phyloP scores from a whole-genome alignment of 495 filamentous ascomycete genomes.

The Daldinia childiae region DNA sequence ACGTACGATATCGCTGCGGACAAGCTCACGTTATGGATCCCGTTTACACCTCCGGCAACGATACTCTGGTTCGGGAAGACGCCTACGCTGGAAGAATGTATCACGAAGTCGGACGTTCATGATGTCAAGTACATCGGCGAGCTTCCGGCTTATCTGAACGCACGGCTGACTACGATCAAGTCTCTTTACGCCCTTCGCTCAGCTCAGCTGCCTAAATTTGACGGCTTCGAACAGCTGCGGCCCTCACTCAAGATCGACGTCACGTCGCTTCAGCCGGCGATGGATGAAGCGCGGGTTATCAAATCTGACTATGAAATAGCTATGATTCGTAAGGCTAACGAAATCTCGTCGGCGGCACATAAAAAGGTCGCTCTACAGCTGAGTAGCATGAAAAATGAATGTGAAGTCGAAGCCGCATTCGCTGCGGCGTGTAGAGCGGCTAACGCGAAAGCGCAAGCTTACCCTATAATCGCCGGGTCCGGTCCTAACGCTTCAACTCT shows the following conservation, averaged over 20 bases:
- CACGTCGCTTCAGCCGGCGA: slow-evolving; percentile 66
- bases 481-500: slow-evolving; percentile 81
- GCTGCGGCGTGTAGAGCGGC: slow-evolving; percentile 71
- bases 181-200: slow-evolving; percentile 56
- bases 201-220: slow-evolving; percentile 53
- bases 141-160: slow-evolving; percentile 48
- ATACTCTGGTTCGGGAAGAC: slow-evolving; percentile 70
- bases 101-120: slow-evolving; percentile 62
- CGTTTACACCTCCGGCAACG: slow-evolving; percentile 61
- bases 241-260: slow-evolving; percentile 53
- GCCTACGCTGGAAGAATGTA: slow-evolving; percentile 60
- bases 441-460: slow-evolving; percentile 80
- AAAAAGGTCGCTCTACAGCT: slow-evolving; percentile 69
- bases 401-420: slow-evolving; percentile 83
- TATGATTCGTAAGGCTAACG: slow-evolving; percentile 80
- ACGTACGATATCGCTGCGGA: slow-evolving; percentile 70
- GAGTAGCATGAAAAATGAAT: slow-evolving; percentile 72
- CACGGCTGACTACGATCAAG: slow-evolving; percentile 43
- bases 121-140: slow-evolving; percentile 55
- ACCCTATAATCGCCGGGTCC: slow-evolving; percentile 83
- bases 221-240: slow-evolving; percentile 45
- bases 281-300: slow-evolving; percentile 75
- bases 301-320: slow-evolving; percentile 84
- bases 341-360: slow-evolving; percentile 78
- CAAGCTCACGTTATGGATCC: slow-evolving; percentile 68